These are phyloP conservation scores for Ophiosphaerella herpotricha DNA, from an alignment of 2,329 filamentous ascomycete species.

Conservation along the genomic window DNA sequence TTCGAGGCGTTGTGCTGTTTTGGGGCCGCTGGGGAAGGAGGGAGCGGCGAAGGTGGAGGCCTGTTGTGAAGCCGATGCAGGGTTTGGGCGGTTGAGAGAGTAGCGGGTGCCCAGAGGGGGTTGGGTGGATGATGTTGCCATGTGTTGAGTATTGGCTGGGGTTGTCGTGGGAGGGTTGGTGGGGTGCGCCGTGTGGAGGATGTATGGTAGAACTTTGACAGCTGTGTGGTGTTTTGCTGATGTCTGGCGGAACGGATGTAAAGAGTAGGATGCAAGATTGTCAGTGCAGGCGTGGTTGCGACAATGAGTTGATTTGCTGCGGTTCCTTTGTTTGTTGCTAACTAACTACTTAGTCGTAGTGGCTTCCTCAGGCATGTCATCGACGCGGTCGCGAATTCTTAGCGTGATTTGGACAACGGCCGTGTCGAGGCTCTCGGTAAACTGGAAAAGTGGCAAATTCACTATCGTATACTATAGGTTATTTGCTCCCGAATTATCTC, in stretches of 20 bases:
- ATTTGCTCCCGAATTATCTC: too few relatives aligned
- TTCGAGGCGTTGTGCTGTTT: constrained; percentile 48
- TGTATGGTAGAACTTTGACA: not conserved
- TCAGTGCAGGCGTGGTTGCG: constrained; percentile 2
- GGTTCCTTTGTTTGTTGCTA: constrained; percentile 14
- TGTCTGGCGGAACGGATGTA: too few relatives aligned
- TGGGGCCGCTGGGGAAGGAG: constrained; percentile 50
- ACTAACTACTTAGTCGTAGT: not conserved
- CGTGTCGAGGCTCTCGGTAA: not conserved
- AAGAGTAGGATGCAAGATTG: not conserved
- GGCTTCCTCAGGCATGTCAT: constrained; percentile 12
- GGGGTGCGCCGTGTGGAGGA: constrained; percentile 11
- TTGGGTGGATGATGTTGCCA: constrained; percentile 59
- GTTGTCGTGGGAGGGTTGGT: constrained; percentile 6
- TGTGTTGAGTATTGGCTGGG: constrained; percentile 29
- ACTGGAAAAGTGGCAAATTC: too few relatives aligned
- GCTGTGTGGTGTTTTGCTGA: not conserved
- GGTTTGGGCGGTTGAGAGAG: constrained; percentile 50
- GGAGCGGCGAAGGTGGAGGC: constrained; percentile 28
- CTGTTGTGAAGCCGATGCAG: constrained; percentile 14
- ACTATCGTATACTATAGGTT: too few relatives aligned
- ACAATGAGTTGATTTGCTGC: constrained; percentile 3
- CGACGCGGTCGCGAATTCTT: constrained; percentile 26
- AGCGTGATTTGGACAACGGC: constrained; percentile 21
- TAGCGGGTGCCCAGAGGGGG: constrained; percentile 62